phyloP scores from a whole-genome alignment of 2,329 filamentous ascomycete species.

The Diaporthe caulivora region DNA sequence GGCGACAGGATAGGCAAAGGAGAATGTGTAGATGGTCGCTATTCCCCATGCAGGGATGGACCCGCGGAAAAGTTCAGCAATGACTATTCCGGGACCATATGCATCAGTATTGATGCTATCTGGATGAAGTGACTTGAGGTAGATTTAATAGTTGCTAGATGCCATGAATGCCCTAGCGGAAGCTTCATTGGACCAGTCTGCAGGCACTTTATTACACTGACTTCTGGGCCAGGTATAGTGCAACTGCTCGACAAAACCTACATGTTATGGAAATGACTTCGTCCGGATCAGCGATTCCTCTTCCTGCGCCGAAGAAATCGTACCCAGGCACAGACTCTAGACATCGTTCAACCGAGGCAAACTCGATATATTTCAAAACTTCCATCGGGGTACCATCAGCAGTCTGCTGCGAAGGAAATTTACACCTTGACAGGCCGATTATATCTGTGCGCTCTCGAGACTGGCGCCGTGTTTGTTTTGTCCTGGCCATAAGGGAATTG shows the following conservation, averaged over 20 bases:
- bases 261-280: neutral
- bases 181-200: neutral
- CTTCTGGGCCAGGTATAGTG: neutral
- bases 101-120: neutral
- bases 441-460: neutral
- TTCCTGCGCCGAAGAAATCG: neutral
- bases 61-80: neutral
- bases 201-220: neutral
- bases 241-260: neutral
- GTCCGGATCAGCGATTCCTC: neutral
- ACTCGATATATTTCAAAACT: neutral
- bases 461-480: neutral
- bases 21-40: neutral
- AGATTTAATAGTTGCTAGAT: neutral
- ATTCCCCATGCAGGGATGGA: neutral
- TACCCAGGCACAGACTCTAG: neutral
- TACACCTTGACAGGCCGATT: neutral
- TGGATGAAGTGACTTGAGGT: neutral
- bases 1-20: neutral
- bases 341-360: neutral
- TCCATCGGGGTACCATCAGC: neutral
- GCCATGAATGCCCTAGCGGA: neutral
- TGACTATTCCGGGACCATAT: neutral
- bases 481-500: neutral
- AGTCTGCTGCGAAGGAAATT: neutral